These are phyloP conservation scores for Phlegmacium glaucopus DNA, from an alignment of 768 basidiomycete genomes.

Conservation along the genomic window DNA sequence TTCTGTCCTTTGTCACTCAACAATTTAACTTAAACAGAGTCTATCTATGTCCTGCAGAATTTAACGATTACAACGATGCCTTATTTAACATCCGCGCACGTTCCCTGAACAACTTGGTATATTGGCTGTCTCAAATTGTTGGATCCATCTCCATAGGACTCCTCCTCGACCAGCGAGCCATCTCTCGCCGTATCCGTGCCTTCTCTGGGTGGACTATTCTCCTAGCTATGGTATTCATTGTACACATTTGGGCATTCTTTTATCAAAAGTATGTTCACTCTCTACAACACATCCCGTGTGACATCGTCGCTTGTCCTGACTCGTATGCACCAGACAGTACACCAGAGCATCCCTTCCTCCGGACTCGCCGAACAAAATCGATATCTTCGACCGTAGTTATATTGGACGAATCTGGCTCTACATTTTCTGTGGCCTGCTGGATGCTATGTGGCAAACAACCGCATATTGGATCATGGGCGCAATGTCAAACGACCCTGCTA, in stretches of 20 bases:
- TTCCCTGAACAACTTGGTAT: constrained; percentile 72
- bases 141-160: constrained; percentile 71
- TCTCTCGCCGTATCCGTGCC: constrained; percentile 66
- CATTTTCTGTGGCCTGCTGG: constrained; percentile 71
- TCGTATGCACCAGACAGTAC: constrained; percentile 42
- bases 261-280: constrained; percentile 58
- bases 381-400: constrained; percentile 56
- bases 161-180: constrained; percentile 54
- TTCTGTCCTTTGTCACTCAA: constrained; percentile 1
- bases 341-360: constrained; percentile 48
- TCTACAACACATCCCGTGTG: too few relatives aligned
- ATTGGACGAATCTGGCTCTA: constrained; percentile 56
- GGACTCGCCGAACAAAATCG: constrained; percentile 42
- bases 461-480: constrained; percentile 84
- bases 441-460: constrained; percentile 84
- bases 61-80: constrained; percentile 77
- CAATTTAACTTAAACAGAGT: constrained; percentile 44
- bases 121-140: constrained; percentile 77
- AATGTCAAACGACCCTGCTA: constrained; percentile 79
- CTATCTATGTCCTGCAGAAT: constrained; percentile 47
- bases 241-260: constrained; percentile 74
- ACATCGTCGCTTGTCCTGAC: neutral
- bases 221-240: constrained; percentile 58
- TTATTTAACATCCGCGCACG: constrained; percentile 80
- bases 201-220: constrained; percentile 66